phyloP scores from a whole-genome alignment of 805 yeast species.

The Alloascoidea africana region DNA sequence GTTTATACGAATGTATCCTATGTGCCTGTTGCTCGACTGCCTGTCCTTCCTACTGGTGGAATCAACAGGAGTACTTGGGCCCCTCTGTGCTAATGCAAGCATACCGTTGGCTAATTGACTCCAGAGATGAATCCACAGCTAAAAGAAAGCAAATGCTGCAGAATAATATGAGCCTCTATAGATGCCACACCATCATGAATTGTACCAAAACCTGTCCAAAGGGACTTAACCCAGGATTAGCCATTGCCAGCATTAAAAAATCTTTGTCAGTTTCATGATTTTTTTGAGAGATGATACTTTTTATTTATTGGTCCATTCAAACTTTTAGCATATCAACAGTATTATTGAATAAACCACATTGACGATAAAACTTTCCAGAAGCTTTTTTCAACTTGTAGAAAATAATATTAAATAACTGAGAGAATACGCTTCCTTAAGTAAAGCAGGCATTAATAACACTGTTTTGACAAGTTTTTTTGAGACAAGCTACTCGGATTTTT shows the following conservation, averaged over 20 bases:
- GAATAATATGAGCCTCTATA: slow-evolving; percentile 93
- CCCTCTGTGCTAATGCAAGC: slow-evolving; percentile 99
- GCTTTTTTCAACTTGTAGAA: no score
- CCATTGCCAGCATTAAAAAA: slow-evolving; percentile 95
- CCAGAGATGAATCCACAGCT: slow-evolving; percentile 82
- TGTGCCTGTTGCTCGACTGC: slow-evolving; percentile 99
- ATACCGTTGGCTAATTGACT: slow-evolving; percentile 95
- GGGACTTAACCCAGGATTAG: slow-evolving; percentile 95
- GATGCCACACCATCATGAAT: slow-evolving; percentile 99
- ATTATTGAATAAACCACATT: no score
- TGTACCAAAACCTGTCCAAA: slow-evolving; percentile 97
- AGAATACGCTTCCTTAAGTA: no score
- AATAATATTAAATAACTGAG: no score
- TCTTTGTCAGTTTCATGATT: no score
- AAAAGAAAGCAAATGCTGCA: slow-evolving; percentile 80
- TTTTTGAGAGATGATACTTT: no score
- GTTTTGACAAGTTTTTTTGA: no score
- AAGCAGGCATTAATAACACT: no score
- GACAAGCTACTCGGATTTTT: no score
- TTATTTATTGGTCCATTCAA: no score
- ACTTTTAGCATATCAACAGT: no score
- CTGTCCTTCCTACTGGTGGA: slow-evolving; percentile 99
- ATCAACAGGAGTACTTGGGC: slow-evolving; percentile 95
- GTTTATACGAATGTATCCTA: slow-evolving; percentile 91
- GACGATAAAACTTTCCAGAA: no score